A percentile compares a stretch with the other conserved stretches of the same genome.
Evolutionary conservation across 163 green algal species (phyloP).

Genomic region (Smithsoniella earleae): DNA sequence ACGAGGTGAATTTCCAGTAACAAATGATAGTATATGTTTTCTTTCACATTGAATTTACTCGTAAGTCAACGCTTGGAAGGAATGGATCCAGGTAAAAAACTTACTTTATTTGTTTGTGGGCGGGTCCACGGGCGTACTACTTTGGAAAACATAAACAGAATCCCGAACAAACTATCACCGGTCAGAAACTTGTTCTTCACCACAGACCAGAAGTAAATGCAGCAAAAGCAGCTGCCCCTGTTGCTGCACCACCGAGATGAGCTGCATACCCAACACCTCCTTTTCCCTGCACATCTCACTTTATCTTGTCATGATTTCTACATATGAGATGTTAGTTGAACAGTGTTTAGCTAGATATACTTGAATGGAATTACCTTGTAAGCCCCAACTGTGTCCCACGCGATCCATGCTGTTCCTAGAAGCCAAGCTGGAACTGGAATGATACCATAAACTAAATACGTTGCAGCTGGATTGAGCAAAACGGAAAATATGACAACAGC

Average conservation of each 20-base stretch:
- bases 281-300: not conserved
- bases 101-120: constrained; percentile 65
- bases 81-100: constrained; percentile 49
- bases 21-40: too few relatives aligned
- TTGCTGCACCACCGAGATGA: constrained; percentile 10
- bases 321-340: too few relatives aligned
- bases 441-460: constrained; percentile 10
- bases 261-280: not conserved
- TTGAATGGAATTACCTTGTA: too few relatives aligned
- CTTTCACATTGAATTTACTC: not conserved
- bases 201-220: not conserved
- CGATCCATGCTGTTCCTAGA: constrained; percentile 6
- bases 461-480: constrained; percentile 16
- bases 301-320: too few relatives aligned
- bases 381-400: not conserved
- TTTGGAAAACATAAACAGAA: constrained; percentile 65
- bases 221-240: not conserved
- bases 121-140: constrained; percentile 56
- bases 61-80: not conserved
- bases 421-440: constrained; percentile 4
- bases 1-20: constrained; percentile 48
- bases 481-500: constrained; percentile 21
- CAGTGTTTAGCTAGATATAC: too few relatives aligned
- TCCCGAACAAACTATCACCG: too few relatives aligned
- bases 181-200: too few relatives aligned